phyloP scores from a whole-genome alignment of 129 eudicot genomes.

The Flaveria bidentis region DNA sequence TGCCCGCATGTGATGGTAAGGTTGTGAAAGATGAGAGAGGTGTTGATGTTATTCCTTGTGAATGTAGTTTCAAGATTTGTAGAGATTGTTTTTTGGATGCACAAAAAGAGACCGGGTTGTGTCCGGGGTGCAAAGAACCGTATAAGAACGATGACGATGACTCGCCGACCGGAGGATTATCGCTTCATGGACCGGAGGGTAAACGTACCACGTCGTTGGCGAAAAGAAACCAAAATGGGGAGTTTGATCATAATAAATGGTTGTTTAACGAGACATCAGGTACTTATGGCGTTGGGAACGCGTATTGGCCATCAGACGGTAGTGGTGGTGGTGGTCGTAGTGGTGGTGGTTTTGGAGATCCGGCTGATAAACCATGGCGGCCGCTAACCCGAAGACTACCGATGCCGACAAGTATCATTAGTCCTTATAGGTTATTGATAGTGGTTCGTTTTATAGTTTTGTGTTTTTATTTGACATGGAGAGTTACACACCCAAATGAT shows the following conservation, averaged over 20 bases:
- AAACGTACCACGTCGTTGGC: slow-evolving; percentile 52
- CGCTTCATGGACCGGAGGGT: slow-evolving; percentile 59
- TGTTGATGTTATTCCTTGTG: slow-evolving; percentile 65
- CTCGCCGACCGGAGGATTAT: slow-evolving; percentile 35
- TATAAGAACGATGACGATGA: slow-evolving; percentile 66
- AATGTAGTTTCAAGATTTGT: slow-evolving; percentile 92
- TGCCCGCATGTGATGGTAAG: slow-evolving; percentile 86
- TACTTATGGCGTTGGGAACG: slow-evolving; percentile 85
- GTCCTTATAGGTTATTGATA: slow-evolving; percentile 80
- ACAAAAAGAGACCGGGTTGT: slow-evolving; percentile 61
- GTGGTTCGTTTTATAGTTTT: slow-evolving; percentile 51
- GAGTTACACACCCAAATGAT: slow-evolving; percentile 66
- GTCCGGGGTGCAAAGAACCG: slow-evolving; percentile 91
- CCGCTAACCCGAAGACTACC: slow-evolving; percentile 71
- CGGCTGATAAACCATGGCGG: slow-evolving; percentile 74
- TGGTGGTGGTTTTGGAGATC: slow-evolving; percentile 38
- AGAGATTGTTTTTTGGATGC: slow-evolving; percentile 92
- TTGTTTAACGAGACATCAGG: slow-evolving; percentile 77
- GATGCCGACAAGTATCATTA: slow-evolving; percentile 58
- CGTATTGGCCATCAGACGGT: slow-evolving; percentile 78
- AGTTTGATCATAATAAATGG: slow-evolving; percentile 86
- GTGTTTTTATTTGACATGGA: slow-evolving; percentile 71
- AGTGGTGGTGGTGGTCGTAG: slow-evolving; percentile 45
- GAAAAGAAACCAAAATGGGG: slow-evolving; percentile 69
- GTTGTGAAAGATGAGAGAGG: slow-evolving; percentile 86